phyloP scores from a whole-genome alignment of 352 stramenopile genomes.

The Phytophthora citricola region DNA sequence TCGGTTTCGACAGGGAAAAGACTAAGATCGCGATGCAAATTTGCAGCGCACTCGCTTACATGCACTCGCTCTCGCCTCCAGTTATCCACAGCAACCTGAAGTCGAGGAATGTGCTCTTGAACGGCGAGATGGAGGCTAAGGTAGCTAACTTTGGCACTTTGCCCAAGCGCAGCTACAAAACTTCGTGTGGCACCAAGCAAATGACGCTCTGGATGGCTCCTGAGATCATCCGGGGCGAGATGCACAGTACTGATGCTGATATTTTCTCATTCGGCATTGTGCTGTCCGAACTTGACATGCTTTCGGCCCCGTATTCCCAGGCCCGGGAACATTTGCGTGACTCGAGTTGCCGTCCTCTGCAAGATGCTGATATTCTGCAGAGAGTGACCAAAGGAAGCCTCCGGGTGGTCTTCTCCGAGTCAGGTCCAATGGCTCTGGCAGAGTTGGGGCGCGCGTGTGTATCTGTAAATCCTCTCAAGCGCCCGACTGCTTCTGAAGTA shows the following conservation, averaged over 20 bases:
- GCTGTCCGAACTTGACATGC: constrained; percentile 69
- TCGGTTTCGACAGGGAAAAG: constrained; percentile 49
- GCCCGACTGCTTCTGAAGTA: constrained; percentile 39
- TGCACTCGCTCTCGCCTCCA: constrained; percentile 35
- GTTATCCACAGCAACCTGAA: constrained; percentile 45
- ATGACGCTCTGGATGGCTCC: constrained; percentile 78
- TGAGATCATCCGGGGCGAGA: constrained; percentile 76
- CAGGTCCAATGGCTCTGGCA: constrained; percentile 26
- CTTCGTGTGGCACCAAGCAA: constrained; percentile 38
- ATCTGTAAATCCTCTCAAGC: constrained; percentile 30
- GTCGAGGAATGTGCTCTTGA: constrained; percentile 39
- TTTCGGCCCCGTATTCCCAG: constrained; percentile 36
- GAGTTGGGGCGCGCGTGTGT: constrained; percentile 35
- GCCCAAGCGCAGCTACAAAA: constrained; percentile 37
- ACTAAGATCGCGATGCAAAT: constrained; percentile 44
- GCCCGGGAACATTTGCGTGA: constrained; percentile 22
- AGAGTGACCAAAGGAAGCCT: constrained; percentile 44
- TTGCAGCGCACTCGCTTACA: constrained; percentile 36
- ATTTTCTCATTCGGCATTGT: constrained; percentile 88
- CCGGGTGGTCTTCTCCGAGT: constrained; percentile 32
- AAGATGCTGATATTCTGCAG: constrained; percentile 38
- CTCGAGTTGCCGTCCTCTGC: constrained; percentile 27
- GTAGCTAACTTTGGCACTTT: constrained; percentile 50
- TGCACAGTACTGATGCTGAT: constrained; percentile 74
- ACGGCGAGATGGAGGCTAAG: constrained; percentile 31